Conservation (phyloP, 2,329 filamentous ascomycete genomes). For the Penicillium sp. region DNA sequence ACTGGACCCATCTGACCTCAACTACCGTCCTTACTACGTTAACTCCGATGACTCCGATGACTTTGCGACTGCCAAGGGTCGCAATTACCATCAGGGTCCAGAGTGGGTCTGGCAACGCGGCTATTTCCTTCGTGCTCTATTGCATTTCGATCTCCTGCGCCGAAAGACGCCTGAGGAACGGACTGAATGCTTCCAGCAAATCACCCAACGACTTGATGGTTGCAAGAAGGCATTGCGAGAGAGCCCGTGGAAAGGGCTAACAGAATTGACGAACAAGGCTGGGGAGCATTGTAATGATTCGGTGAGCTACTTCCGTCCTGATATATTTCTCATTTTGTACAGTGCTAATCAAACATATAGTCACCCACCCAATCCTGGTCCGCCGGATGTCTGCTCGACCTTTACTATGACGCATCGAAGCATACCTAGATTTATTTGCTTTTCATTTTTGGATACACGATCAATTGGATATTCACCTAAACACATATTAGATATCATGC, state of each 20-base stretch:
- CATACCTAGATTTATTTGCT: slow-evolving; percentile 19
- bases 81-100: slow-evolving; percentile 96
- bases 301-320: slow-evolving; percentile 44
- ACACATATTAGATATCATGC: background rate
- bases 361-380: slow-evolving; percentile 96
- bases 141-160: slow-evolving; percentile 78
- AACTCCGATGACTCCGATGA: slow-evolving; percentile 89
- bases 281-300: slow-evolving; percentile 80
- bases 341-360: slow-evolving; percentile 36
- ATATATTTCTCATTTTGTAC: slow-evolving; percentile 2
- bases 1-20: slow-evolving; percentile 79
- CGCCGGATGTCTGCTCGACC: slow-evolving; percentile 81
- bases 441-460: background rate
- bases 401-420: slow-evolving; percentile 79
- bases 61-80: slow-evolving; percentile 83
- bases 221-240: slow-evolving; percentile 77
- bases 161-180: slow-evolving; percentile 58
- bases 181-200: slow-evolving; percentile 87
- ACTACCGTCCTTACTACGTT: slow-evolving; percentile 89
- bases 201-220: slow-evolving; percentile 69
- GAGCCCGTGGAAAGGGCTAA: slow-evolving; percentile 79
- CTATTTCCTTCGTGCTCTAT: slow-evolving; percentile 82
- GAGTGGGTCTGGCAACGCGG: slow-evolving; percentile 98
- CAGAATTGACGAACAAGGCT: slow-evolving; percentile 85
- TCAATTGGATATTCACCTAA: background rate